These are phyloP conservation scores for Bonnemaisonia californica DNA, from an alignment of 31 red algal genomes.

Conservation along the genomic window DNA sequence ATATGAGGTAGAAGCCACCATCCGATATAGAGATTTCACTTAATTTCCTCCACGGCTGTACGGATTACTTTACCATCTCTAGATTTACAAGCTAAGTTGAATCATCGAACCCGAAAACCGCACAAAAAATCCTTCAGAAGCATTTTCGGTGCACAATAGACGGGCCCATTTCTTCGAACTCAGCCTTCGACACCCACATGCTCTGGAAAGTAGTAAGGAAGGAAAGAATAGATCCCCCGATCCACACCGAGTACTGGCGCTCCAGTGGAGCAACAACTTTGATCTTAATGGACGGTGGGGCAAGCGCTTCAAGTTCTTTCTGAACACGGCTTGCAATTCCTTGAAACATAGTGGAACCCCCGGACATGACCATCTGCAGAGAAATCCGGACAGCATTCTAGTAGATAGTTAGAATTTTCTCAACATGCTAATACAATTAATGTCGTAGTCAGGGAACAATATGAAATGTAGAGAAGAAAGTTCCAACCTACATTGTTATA, in stretches of 20 bases:
- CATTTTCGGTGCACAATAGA: conserved; percentile 99
- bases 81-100: no score
- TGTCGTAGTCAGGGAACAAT: no score
- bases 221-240: conserved; percentile 98
- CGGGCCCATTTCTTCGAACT: conserved; percentile 97
- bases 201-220: conserved; percentile 99
- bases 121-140: conserved; percentile 96
- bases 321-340: conserved; percentile 76
- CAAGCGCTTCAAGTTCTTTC: conserved; percentile 76
- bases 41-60: no score
- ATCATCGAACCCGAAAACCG: no score
- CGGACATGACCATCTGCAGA: conserved; percentile 47
- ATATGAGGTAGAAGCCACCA: no score
- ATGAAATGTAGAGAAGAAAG: not conserved
- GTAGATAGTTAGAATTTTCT: no score
- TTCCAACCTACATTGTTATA: conserved; percentile 75
- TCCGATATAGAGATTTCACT: no score
- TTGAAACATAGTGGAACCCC: conserved; percentile 79
- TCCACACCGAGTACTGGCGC: conserved; percentile 87
- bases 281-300: conserved; percentile 79
- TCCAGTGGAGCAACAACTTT: conserved; percentile 83
- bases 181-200: conserved; percentile 97
- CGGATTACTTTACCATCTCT: no score
- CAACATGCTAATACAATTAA: no score
- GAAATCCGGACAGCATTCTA: no score